phyloP scores from a whole-genome alignment of 2,329 filamentous ascomycete species.

The Corinectria fuckeliana region DNA sequence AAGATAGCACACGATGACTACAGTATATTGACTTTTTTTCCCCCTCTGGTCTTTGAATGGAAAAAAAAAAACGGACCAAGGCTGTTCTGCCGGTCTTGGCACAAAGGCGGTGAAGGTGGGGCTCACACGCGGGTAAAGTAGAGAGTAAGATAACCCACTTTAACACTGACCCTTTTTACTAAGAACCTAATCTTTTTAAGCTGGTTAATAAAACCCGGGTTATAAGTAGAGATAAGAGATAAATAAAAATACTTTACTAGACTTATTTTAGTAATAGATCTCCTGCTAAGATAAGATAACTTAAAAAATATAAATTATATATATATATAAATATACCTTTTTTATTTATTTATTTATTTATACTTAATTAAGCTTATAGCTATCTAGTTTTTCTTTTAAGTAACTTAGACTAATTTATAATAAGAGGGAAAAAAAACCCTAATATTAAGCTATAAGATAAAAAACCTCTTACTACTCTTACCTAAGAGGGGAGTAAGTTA shows the following conservation, averaged over 20 bases:
- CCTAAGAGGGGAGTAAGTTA: no score
- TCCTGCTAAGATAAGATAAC: background rate
- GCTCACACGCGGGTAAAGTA: background rate
- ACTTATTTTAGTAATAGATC: background rate
- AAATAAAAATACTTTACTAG: no score
- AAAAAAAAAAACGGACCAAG: background rate
- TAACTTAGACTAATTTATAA: no score
- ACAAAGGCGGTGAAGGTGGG: background rate
- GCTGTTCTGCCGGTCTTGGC: background rate
- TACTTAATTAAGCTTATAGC: no score
- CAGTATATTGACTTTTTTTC: background rate
- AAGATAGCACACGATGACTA: background rate
- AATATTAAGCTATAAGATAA: no score
- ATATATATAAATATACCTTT: background rate
- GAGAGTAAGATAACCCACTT: no score
- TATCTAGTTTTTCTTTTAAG: no score
- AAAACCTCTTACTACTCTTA: no score
- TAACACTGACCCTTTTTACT: no score
- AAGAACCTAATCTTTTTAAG: background rate
- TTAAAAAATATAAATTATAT: background rate
- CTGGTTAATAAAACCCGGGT: background rate
- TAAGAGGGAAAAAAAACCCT: no score
- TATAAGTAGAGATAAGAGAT: background rate
- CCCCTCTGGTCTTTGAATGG: background rate
- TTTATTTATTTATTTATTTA: constrained; percentile 2